Percentiles rank a stretch among this genome's conserved stretches.
Evolutionary conservation across 2,329 filamentous ascomycete species (phyloP).

Genomic region (Colletotrichum abscissum): DNA sequence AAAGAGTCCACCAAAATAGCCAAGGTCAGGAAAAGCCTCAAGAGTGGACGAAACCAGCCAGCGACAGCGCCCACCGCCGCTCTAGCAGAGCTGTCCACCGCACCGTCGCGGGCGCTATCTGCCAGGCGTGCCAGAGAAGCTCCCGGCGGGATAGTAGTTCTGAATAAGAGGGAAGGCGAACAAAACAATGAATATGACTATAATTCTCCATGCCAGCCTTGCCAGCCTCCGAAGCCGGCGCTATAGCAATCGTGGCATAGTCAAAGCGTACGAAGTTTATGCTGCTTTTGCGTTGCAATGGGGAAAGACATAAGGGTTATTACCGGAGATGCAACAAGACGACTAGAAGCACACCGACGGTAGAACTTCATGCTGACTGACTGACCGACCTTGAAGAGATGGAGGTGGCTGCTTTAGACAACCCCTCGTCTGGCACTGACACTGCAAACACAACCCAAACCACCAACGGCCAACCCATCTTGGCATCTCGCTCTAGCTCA

Average conservation of each 20-base stretch:
- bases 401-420: not conserved
- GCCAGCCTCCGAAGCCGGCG: slow-evolving; percentile 21
- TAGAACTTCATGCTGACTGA: not conserved
- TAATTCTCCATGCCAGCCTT: slow-evolving; percentile 1
- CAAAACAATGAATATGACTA: not conserved
- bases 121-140: not conserved
- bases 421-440: not conserved
- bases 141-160: not conserved
- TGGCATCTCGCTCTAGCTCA: not conserved
- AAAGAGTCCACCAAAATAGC: not conserved
- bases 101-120: slow-evolving; percentile 7
- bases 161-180: not conserved
- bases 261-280: not conserved
- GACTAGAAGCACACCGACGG: not conserved
- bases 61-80: slow-evolving; percentile 1
- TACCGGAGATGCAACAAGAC: not conserved
- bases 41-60: slow-evolving; percentile 25
- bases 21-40: not conserved
- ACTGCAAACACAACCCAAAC: not conserved
- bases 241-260: not conserved
- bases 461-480: not conserved
- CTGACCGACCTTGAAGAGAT: not conserved
- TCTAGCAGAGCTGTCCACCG: not conserved
- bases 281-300: not conserved
- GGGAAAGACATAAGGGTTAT: not conserved